Evolutionary conservation across 257 asterid genomes (phyloP), one percentile per base, ranked within the genome.

Genomic region (Scutellaria baicalensis): DNA sequence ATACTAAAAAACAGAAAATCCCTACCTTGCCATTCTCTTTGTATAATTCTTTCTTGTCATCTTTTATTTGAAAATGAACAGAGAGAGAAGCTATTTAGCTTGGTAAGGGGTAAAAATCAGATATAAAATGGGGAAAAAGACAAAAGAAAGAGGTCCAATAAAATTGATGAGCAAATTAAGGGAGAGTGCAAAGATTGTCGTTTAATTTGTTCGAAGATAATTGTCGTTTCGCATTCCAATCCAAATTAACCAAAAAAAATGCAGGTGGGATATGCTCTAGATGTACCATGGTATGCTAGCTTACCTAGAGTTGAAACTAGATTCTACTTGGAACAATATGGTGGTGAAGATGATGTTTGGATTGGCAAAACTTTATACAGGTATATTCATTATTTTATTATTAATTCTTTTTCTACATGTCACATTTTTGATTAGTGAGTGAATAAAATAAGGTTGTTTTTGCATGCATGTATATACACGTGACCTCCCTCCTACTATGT

Each of bases 341-440:
- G 97, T 12, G 97, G 90, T 3, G 93, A 79, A 3, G 84, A 85
- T n/a, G 99, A 94, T 67, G 94, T 94, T 2, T 94, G 99, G 99
- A 94, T 94, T 61, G 97, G 99, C 67, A 94, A 94, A 78, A 84
- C 96, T 6, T 76, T 93, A 16, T 91, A 94, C 80, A 89, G 96
- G 98, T 93, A 71, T 11, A 3, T 45, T 7, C 17, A 0, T 12
- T 23, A 12, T 0, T n/a, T 44, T 54, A 20, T 9, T 23, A 3
- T 18, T 10, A 55, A 55, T 27, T 27, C 5, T 27, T 2, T 27
- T 2, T 1, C 5, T 27, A 27, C 33, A 27, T 27, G 33, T 27
- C 33, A 27, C 33, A 27, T 27, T n/a, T n/a, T n/a, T n/a, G n/a
- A n/a, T n/a, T n/a, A n/a, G 33, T 27, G 0, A 1, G 33, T 27